These are phyloP conservation scores for Oryza glaberrima DNA, from an alignment of 176 grass and related monocot species.

Conservation along the genomic window DNA sequence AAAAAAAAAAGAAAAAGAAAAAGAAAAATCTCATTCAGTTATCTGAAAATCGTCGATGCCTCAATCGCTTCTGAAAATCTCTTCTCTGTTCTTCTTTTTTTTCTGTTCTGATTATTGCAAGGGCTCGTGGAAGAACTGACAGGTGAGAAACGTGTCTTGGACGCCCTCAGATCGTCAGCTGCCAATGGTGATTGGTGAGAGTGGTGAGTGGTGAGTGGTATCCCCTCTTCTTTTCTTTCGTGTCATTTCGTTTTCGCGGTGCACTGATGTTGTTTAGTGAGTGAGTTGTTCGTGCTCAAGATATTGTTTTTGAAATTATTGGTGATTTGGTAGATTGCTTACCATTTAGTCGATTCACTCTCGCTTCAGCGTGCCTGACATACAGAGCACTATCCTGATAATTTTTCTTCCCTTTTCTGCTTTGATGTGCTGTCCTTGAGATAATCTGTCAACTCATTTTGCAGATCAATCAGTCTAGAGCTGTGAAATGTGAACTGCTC, in stretches of 20 bases:
- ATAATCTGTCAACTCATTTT: not conserved
- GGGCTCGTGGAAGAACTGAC: slow-evolving; percentile 77
- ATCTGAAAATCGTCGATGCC: not conserved
- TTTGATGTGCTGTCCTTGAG: not conserved
- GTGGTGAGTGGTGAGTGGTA: not conserved
- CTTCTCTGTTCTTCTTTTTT: not conserved
- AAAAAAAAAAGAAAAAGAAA: not conserved
- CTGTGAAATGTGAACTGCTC: not conserved
- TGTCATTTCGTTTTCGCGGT: slow-evolving; percentile 1
- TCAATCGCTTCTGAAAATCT: not conserved
- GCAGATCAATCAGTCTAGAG: slow-evolving; percentile 17
- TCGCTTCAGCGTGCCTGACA: not conserved
- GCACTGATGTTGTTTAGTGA: slow-evolving; percentile 36
- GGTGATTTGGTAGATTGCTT: not conserved
- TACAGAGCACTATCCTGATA: not conserved
- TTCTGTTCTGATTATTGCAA: slow-evolving; percentile 22
- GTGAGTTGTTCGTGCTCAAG: slow-evolving; percentile 15
- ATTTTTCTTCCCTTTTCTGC: not conserved
- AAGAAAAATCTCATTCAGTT: not conserved
- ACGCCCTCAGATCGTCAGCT: slow-evolving; percentile 36
- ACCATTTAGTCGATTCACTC: not conserved
- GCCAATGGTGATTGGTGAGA: slow-evolving; percentile 17
- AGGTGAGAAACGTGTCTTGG: slow-evolving; percentile 67
- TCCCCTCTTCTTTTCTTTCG: not conserved
- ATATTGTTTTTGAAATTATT: slow-evolving; percentile 37